Percentiles rank a stretch among this genome's conserved stretches.
Conservation (phyloP, 768 basidiomycete genomes). For the Calocera viscosa region DNA sequence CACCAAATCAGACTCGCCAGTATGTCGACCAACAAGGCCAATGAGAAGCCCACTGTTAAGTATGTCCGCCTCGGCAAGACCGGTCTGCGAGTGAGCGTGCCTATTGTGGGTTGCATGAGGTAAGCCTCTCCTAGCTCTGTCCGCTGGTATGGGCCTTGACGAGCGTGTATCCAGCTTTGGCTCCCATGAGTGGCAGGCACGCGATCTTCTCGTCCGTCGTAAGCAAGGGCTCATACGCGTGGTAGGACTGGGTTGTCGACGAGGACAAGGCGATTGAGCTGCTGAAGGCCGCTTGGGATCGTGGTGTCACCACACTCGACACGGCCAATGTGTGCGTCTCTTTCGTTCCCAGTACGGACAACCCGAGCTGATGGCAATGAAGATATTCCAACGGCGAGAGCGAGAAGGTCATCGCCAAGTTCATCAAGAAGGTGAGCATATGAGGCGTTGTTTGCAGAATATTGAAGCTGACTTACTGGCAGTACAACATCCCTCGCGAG, state of each 20-base stretch:
- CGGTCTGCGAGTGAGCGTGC: conserved; percentile 28
- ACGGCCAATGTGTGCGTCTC: conserved; percentile 20
- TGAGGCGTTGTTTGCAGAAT: conserved; percentile 7
- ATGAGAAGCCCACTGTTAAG: conserved; percentile 21
- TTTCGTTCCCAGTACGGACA: neutral
- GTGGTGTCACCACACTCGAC: conserved; percentile 24
- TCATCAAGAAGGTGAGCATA: conserved; percentile 15
- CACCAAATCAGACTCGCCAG: neutral
- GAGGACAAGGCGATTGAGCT: conserved; percentile 22
- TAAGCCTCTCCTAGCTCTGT: conserved; percentile 15
- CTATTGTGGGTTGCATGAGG: conserved; percentile 23
- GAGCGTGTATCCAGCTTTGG: conserved; percentile 22
- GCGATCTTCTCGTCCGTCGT: conserved; percentile 9
- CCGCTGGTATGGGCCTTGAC: neutral
- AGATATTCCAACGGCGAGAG: conserved; percentile 19
- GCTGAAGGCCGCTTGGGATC: conserved; percentile 26
- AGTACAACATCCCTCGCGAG: conserved; percentile 7
- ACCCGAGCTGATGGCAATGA: neutral
- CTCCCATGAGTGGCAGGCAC: conserved; percentile 21
- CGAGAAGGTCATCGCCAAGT: conserved; percentile 17
- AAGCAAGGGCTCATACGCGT: conserved; percentile 9
- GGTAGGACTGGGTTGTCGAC: conserved; percentile 22
- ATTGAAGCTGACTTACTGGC: neutral
- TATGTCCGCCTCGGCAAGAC: conserved; percentile 27
- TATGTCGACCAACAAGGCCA: neutral